A percentile compares a stretch with the other conserved stretches of the same genome.
Conservation (phyloP, 352 stramenopile species). For the Phytophthora megakarya region DNA sequence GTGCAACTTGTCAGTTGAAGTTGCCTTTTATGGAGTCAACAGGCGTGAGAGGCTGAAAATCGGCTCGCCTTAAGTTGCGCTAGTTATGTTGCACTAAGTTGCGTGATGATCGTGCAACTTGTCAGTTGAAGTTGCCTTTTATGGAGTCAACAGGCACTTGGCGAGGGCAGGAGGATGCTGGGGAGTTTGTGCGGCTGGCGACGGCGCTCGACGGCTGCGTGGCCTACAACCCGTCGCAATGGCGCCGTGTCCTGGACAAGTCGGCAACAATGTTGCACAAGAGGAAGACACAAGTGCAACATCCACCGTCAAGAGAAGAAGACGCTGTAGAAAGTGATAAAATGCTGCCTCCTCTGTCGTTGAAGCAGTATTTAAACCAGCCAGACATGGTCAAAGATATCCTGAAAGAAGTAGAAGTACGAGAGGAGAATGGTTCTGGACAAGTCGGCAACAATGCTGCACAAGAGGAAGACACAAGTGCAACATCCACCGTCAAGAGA, state of each 20-base stretch:
- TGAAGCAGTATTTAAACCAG: slow-evolving; percentile 53
- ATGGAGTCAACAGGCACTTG: slow-evolving; percentile 14
- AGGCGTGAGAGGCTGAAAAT: too few species aligned
- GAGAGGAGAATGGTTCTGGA: too few species aligned
- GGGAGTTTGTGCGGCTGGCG: slow-evolving; percentile 58
- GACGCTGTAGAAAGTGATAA: slow-evolving; percentile 14
- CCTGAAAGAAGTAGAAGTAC: slow-evolving; percentile 23
- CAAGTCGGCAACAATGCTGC: too few species aligned
- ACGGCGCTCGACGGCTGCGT: slow-evolving; percentile 52
- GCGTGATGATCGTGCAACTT: background rate
- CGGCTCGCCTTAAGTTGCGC: background rate
- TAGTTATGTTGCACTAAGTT: slow-evolving; percentile 11
- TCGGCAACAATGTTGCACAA: slow-evolving; percentile 34
- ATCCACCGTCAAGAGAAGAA: slow-evolving; percentile 44
- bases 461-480: background rate
- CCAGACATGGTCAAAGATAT: slow-evolving; percentile 42
- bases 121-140: background rate
- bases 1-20: background rate
- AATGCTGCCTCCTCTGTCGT: slow-evolving; percentile 23
- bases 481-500: slow-evolving; percentile 34
- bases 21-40: slow-evolving; percentile 9
- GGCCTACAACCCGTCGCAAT: slow-evolving; percentile 64
- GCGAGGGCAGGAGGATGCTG: slow-evolving; percentile 1
- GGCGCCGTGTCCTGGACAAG: slow-evolving; percentile 51
- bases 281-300: background rate